Evolutionary conservation across 2,329 filamentous ascomycete genomes (phyloP), one percentile per base, ranked within the genome.

Genomic region (Diaporthe vexans): DNA sequence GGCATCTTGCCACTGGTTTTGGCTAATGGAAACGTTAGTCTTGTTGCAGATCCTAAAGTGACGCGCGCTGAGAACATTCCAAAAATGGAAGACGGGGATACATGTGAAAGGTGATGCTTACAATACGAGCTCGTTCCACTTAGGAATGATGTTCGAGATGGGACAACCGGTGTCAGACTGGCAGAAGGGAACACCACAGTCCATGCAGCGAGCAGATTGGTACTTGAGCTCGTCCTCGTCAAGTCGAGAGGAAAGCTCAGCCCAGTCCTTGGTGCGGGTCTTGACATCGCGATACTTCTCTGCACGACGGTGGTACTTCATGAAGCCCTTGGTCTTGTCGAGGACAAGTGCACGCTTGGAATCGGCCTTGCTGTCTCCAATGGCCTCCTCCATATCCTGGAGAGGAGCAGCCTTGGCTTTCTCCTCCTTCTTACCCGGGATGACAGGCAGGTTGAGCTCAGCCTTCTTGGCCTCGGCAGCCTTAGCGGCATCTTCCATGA

Each of bases 311-410:
- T 94, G 91, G 86, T 98, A 98, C 85, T 97, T 97, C 95, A 97
- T 98, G 88, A 98, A 98, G 40, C 96, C 96, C 79, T 92, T 92
- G 1, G 96, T 98, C 91, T 98, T 98, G 87, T 98, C 95, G n/a
- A 98, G 91, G 9, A 98, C 94, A 26, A 98, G 89, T 8, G 95
- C 94, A 84, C 96, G 95, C 87, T 93, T 93, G 88, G 98, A 97
- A 86, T 98, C 95, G 1, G 92, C 92, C 79, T 94, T 94, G 52
- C 90, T 91, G 83, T 98, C 95, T 19, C 92, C 92, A 70, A 98
- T 89, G 76, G 94, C 96, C 86, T 98, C 96, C 81, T 98, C 96
- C 73, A 98, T 96, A 80, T 98, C 95, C 81, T 88, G 88, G 59
- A 94, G 88, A 83, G 93, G 89, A 73, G 94, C 91, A 26, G 88